These are phyloP conservation scores for Penicillium sp. DNA, from an alignment of 2,329 filamentous ascomycete species.

Conservation along the genomic window DNA sequence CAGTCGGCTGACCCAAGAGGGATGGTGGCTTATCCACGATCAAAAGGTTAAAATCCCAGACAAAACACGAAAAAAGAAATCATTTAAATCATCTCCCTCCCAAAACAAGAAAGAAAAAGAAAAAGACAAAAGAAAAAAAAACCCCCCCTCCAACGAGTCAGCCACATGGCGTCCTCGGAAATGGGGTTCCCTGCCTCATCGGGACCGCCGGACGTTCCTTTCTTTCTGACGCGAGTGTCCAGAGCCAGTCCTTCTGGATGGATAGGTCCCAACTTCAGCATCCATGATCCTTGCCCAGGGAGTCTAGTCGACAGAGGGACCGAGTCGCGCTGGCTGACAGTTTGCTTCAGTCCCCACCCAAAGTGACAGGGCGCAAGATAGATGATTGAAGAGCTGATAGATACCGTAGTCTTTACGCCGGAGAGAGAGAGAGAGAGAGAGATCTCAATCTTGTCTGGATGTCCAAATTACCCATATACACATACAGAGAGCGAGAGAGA, in stretches of 20 bases:
- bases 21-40: too few species aligned
- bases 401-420: neutral
- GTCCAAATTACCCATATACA: too few species aligned
- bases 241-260: too few species aligned
- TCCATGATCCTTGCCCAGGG: too few species aligned
- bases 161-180: slow-evolving; percentile 2
- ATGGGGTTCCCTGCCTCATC: neutral
- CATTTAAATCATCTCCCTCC: neutral
- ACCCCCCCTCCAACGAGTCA: neutral
- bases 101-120: neutral
- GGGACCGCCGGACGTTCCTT: slow-evolving; percentile 2
- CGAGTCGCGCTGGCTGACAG: neutral
- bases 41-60: too few species aligned
- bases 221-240: neutral
- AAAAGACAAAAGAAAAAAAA: neutral
- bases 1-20: neutral
- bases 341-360: neutral
- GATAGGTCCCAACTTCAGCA: too few species aligned
- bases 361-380: slow-evolving; percentile 1
- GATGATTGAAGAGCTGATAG: neutral
- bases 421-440: too few species aligned
- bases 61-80: slow-evolving; percentile 2
- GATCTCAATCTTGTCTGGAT: too few species aligned
- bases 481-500: too few species aligned
- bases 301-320: neutral